Conservation (phyloP, 208 protist species). For the Tritrichomonas foetus region DNA sequence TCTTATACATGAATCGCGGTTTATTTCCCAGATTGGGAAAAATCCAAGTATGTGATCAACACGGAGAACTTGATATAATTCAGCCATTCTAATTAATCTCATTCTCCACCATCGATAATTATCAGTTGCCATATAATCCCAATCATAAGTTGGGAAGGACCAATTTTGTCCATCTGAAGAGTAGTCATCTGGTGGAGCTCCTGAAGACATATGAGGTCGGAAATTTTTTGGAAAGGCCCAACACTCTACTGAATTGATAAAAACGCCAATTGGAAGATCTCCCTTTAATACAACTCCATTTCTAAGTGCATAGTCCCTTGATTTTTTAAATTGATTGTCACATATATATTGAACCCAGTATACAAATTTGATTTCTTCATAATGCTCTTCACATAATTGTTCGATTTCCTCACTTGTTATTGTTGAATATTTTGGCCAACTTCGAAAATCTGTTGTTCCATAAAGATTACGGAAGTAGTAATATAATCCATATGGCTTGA, state of each 20-base stretch:
- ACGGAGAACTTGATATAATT: not conserved
- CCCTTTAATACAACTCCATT: not conserved
- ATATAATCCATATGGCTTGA: not conserved
- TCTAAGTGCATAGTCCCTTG: not conserved
- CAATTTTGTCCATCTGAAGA: slow-evolving; percentile 5
- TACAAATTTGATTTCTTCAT: not conserved
- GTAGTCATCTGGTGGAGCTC: not conserved
- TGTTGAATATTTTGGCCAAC: not conserved
- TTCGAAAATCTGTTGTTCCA: not conserved
- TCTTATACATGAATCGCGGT: not conserved
- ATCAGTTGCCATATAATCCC: not conserved
- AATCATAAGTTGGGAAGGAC: not conserved
- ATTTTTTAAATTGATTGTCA: not conserved
- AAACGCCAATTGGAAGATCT: not conserved
- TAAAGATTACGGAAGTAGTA: not conserved
- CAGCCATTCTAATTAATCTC: not conserved
- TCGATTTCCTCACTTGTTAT: not conserved
- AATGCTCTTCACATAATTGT: not conserved
- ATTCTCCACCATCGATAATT: not conserved
- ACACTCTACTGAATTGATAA: not conserved
- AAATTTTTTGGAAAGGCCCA: not conserved
- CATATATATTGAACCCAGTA: not conserved
- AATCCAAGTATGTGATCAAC: not conserved
- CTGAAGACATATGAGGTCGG: not conserved
- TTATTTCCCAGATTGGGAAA: not conserved